Evolutionary conservation across 2,329 filamentous ascomycete genomes (phyloP).

Genomic region (Penicillium sp.): DNA sequence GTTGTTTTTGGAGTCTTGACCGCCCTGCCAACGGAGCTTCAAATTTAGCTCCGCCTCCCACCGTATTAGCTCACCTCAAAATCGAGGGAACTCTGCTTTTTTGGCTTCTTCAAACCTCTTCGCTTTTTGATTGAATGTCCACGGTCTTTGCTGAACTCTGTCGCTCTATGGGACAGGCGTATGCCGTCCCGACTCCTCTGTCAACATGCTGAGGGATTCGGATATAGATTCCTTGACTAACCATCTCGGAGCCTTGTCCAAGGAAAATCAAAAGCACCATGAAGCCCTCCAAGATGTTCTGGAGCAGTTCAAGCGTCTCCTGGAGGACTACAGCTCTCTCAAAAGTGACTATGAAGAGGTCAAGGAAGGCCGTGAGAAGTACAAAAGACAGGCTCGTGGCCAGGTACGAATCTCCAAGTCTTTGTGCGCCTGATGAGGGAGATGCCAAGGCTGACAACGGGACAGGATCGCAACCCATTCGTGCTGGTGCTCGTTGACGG

Average conservation of each 20-base stretch:
- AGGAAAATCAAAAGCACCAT: slow-evolving; percentile 33
- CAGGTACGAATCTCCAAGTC: slow-evolving; percentile 33
- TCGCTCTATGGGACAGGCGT: slow-evolving; percentile 20
- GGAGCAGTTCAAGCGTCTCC: slow-evolving; percentile 46
- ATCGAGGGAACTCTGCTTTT: not conserved
- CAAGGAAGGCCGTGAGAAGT: slow-evolving; percentile 55
- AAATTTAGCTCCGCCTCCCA: slow-evolving; percentile 13
- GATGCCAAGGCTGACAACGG: slow-evolving; percentile 10
- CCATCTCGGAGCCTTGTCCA: slow-evolving; percentile 21
- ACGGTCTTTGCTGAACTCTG: not conserved
- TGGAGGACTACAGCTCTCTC: slow-evolving; percentile 58
- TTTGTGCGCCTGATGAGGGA: not conserved
- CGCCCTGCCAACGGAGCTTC: slow-evolving; percentile 17
- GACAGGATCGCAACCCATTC: slow-evolving; percentile 57
- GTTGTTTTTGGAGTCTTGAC: slow-evolving; percentile 2
- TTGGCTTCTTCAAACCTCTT: not conserved
- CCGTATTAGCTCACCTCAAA: not conserved
- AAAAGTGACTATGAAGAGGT: slow-evolving; percentile 62
- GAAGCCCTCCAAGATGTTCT: slow-evolving; percentile 38
- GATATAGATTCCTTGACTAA: slow-evolving; percentile 30
- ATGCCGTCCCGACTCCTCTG: slow-evolving; percentile 19
- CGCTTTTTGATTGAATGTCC: slow-evolving; percentile 13
- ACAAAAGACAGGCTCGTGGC: slow-evolving; percentile 55
- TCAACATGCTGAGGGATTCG: slow-evolving; percentile 27
- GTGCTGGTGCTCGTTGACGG: slow-evolving; percentile 64